Evolutionary conservation across 2,329 filamentous ascomycete species (phyloP), one percentile per base, ranked within the genome.

Genomic region (Diaporthe helianthi): DNA sequence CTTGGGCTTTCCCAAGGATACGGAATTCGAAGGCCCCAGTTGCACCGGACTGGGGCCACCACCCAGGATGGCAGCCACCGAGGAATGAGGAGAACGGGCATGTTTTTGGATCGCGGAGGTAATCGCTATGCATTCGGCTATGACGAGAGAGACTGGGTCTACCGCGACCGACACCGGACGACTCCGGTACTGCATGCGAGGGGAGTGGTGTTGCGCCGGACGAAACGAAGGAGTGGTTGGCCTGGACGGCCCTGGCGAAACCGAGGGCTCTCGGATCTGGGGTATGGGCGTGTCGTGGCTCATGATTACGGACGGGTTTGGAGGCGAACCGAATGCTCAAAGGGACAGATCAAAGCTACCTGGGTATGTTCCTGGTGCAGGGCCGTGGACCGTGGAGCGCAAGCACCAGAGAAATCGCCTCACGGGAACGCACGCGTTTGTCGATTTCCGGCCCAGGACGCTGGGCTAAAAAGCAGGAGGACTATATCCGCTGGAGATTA

Each of bases 21-120:
- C 76, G 15, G 82, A 79, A 64, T 80, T 83, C 5, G 84, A 81
- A 13, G 83, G 83, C 1, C 83, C 85, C 4, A 89, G 80, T 67
- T 86, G 84, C 68, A 88, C 80, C 8, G 86, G 81, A 71, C 87
- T 89, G 31, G 87, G 88, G 72, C 84, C 88, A 73, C 93, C 93
- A 63, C 96, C 96, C 38, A 99, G 86, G 71, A 99, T 99, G 65
- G 95, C 95, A 46, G 96, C 94, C 53, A 99, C 96, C 6, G 94
- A 98, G 15, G 94, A 97, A 79, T 98, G 94, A 58, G 94, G 93
- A 86, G 95, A 98, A 73, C 96, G 92, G 73, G 94, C 92, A 87
- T 98, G 92, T 83, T 99, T 99, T 77, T 97, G 94, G 87, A 99
- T 98, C 71, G 94, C 94, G 72, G 95, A 98, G 17, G 96, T 98